These are phyloP conservation scores for Luvunga scandens DNA, from an alignment of 345 rosid genomes.

Conservation along the genomic window DNA sequence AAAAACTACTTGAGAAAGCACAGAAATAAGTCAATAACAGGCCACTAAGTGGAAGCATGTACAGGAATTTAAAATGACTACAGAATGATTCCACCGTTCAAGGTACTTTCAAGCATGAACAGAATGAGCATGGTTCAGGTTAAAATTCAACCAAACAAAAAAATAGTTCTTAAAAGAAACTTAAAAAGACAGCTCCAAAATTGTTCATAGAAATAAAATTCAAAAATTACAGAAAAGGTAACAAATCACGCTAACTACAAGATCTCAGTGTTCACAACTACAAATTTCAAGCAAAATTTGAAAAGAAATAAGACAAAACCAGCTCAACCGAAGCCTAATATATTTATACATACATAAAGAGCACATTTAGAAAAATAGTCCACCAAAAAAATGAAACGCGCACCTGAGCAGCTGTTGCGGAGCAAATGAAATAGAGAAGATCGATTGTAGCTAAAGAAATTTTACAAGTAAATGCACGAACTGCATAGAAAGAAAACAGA, in stretches of 20 bases:
- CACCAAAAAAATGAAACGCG: constrained; percentile 1
- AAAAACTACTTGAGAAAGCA: neutral
- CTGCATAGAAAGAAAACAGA: constrained; percentile 23
- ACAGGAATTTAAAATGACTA: neutral
- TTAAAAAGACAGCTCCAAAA: neutral
- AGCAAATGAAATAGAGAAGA: constrained; percentile 18
- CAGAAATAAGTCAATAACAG: too few species aligned
- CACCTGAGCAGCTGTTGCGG: constrained; percentile 16
- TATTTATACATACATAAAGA: constrained; percentile 12
- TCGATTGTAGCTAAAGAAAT: constrained; percentile 6
- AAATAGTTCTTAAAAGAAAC: neutral
- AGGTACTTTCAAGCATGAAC: neutral
- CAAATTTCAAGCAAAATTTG: neutral
- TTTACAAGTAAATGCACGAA: constrained; percentile 28
- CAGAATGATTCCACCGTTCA: neutral
- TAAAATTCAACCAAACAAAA: neutral
- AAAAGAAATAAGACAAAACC: neutral
- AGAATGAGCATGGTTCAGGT: neutral
- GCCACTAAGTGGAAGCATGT: too few species aligned
- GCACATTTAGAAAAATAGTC: neutral
- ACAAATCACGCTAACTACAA: neutral
- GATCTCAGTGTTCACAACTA: constrained; percentile 17
- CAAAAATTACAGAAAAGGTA: neutral
- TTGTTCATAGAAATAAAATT: too few species aligned
- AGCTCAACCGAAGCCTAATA: constrained; percentile 1